Base-by-base conservation (phyloP, 2,329 filamentous ascomycete genomes). In the Chaetomiaceae sp. region DNA sequence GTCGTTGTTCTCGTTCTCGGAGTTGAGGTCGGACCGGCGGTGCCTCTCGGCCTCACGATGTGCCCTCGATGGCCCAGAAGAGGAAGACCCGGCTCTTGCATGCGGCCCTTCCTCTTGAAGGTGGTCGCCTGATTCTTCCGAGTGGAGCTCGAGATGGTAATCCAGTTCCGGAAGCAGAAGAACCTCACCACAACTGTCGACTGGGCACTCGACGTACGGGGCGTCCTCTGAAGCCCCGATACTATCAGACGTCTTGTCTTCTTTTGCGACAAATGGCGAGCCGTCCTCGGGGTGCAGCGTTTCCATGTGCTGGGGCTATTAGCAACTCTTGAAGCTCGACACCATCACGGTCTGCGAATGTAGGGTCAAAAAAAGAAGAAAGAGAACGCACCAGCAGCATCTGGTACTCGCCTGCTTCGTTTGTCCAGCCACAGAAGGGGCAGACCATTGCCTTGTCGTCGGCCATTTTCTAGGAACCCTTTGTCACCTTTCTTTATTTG, bases 181-280 rank as follows among this genome's bases (percentile, higher is more conserved):
- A n/a, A 73, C 65, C 64, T 87, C 83, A 29, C 78, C 79, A 62
- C 85, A 88, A 20, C 74, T 77, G 14, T 79, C 75, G 30, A 76
- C 58, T 1, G 79, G 75, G 60, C 82, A 85, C 37, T 76, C 71
- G 20, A 75, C 69, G 61, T 81, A 82, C 14, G 69, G 53, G 7
- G 59, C 57, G 34, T 71, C 67, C 9, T 69, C 65, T 32, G 65
- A 61, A 41, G 57, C 56, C 20, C 51, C 58, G 30, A 47, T 48
- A 37, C 27, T 51, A 48, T 14, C 51, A 40, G 23, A 27, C 43
- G 47, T 10, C 38, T 64, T 62, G 21, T 58, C 59, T 49, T 66
- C 65, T 40, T 48, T 53, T 10, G 56, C 51, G 18, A 58, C 33
- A 48, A 62, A 62, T 21, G 60, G 59, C 5, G 62, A 57, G 4